Conservation (phyloP, 345 rosid genomes). For the Durio zibethinus region DNA sequence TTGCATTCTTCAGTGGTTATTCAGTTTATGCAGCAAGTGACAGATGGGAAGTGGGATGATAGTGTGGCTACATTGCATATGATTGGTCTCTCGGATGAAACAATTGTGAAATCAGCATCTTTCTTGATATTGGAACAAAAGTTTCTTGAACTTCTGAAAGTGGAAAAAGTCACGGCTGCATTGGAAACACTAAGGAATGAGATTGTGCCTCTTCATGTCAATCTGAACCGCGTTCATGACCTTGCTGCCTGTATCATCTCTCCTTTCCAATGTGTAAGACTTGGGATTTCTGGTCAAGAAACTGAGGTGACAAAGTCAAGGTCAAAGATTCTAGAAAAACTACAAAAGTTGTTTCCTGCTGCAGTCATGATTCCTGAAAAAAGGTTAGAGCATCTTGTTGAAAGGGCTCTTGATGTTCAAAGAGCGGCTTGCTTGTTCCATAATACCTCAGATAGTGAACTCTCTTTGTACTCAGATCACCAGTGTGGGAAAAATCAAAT, state of each 20-base stretch:
- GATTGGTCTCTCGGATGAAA: slow-evolving; percentile 55
- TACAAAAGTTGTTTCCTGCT: slow-evolving; percentile 67
- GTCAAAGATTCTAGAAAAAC: slow-evolving; percentile 48
- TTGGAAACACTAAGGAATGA: slow-evolving; percentile 55
- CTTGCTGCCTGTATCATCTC: slow-evolving; percentile 52
- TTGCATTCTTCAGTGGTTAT: slow-evolving; percentile 48
- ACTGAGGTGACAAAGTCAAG: slow-evolving; percentile 35
- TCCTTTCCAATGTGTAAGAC: slow-evolving; percentile 26
- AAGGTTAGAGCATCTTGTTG: slow-evolving; percentile 72
- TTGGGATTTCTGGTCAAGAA: slow-evolving; percentile 27
- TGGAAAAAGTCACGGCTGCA: slow-evolving; percentile 44
- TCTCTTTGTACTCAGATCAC: slow-evolving; percentile 65
- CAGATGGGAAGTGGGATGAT: slow-evolving; percentile 64
- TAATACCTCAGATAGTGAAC: slow-evolving; percentile 47
- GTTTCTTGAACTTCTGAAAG: slow-evolving; percentile 49
- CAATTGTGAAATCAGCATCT: slow-evolving; percentile 47
- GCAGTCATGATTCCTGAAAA: slow-evolving; percentile 56
- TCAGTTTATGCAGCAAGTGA: slow-evolving; percentile 49
- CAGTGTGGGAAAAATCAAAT: slow-evolving; percentile 60
- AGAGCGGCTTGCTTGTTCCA: slow-evolving; percentile 61
- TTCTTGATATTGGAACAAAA: slow-evolving; percentile 67
- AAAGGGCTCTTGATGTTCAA: slow-evolving; percentile 57
- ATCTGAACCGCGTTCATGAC: slow-evolving; percentile 46
- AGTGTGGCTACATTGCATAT: slow-evolving; percentile 48
- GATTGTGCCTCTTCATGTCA: slow-evolving; percentile 56